Evolutionary conservation across 257 asterid genomes (phyloP), one percentile per base, ranked within the genome.

Genomic region (Oldenlandia corymbosa): DNA sequence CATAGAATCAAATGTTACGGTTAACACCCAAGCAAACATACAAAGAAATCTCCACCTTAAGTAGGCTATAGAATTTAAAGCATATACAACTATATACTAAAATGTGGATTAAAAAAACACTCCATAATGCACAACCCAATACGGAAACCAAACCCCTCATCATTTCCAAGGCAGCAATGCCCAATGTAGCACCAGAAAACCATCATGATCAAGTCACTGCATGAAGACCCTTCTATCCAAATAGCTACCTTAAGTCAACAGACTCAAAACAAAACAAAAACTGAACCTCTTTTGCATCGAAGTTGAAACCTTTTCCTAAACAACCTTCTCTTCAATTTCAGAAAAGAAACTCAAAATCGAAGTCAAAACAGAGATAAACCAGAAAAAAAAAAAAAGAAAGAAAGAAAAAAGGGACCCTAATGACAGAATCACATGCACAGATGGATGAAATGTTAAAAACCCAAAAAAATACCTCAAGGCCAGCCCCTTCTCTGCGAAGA

Each of bases 401-500:
- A 14, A 2, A 53, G 31, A 53, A 53, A 12, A 0, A 18, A 55
- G 13, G 20, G 9, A 20, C 18, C 13, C 14, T 4, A 43, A 43
- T 43, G 10, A 28, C 5, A 14, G 13, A 61, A 28, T 43, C 13
- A 0, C 14, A 27, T 9, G 50, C 32, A 26, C 47, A 68, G 32
- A 24, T 4, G 10, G 30, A 54, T 1, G n/a, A n/a, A n/a, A n/a
- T n/a, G n/a, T n/a, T n/a, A 49, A 31, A 64, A 39, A 42, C 24
- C 27, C 14, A 18, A 43, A 34, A 27, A 7, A 14, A 24, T 78
- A 93, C 98, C 98, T 88, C 98, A 53, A 92, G 97, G 67, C 91
- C 87, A 67, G 98, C 98, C 53, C 98, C 98, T 49, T 88, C 92
- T 1, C 72, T 68, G 32, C 74, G 87, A 58, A 92, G 98, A 71